Conservation (phyloP, 768 basidiomycete genomes). For the Tephrocybe rancida region DNA sequence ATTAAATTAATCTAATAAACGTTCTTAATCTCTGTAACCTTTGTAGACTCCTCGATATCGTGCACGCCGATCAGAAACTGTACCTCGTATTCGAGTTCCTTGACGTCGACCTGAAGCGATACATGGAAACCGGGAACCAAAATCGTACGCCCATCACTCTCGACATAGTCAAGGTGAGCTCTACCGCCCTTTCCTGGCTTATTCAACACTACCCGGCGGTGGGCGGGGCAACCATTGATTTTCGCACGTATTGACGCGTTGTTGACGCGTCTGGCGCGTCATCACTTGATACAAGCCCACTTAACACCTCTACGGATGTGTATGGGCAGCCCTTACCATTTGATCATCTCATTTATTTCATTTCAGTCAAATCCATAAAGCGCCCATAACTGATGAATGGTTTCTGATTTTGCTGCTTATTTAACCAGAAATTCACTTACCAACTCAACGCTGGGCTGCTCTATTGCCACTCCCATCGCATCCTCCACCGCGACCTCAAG, state of each 20-base stretch:
- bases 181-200: slow-evolving; percentile 3
- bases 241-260: slow-evolving; percentile 19
- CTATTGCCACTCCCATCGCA: slow-evolving; percentile 94
- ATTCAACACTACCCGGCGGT: background rate
- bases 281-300: background rate
- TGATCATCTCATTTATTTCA: background rate
- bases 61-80: slow-evolving; percentile 95
- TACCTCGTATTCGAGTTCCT: slow-evolving; percentile 98
- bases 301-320: background rate
- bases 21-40: background rate
- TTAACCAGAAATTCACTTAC: slow-evolving; percentile 88
- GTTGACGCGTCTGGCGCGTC: slow-evolving; percentile 22
- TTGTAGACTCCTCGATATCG: slow-evolving; percentile 88
- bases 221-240: background rate
- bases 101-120: slow-evolving; percentile 94
- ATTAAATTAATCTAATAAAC: background rate
- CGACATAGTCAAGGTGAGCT: slow-evolving; percentile 78
- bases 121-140: slow-evolving; percentile 88
- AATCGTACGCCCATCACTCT: slow-evolving; percentile 70
- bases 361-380: too few relatives aligned
- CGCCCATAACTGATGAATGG: background rate
- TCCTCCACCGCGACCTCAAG: slow-evolving; percentile 96
- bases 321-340: background rate
- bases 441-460: slow-evolving; percentile 90
- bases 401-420: slow-evolving; percentile 10